Base-by-base conservation (phyloP, 176 grass and related monocot genomes). In the Oryza glumipatula region DNA sequence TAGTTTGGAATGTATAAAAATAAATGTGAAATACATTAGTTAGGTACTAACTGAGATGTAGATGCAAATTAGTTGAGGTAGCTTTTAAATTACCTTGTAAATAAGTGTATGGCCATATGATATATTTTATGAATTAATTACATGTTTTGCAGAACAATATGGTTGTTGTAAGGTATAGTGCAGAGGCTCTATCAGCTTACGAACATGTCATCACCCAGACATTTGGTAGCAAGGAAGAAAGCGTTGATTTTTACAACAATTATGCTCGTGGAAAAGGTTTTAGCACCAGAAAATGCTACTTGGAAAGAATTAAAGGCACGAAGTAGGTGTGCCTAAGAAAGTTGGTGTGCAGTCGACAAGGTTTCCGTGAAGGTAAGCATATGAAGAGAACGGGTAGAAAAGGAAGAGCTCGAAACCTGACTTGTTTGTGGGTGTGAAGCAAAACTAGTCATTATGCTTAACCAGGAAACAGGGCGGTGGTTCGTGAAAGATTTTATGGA, bases 401-500 rank as follows among this genome's bases (percentile, higher is more conserved):
- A 11, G 65, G n/a, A 5, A 65, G 17, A 0, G 36, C n/a, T 26
- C 6, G n/a, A 0, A 64, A 65, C 11, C 1, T 78, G 6, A 65
- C 6, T 45, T 21, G n/a, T 16, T 16, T 77, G 75, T 17, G 21
- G 76, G 33, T 43, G 75, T 24, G 45, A 46, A 46, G 2, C 11
- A 46, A 46, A 46, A 46, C 45, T 46, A 11, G 45, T 46, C 45
- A 46, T 46, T 46, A 46, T 46, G 45, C 45, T 46, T 46, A 46
- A 46, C 10, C 10, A 11, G 10, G 10, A 12, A 46, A 12, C 0
- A 46, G 45, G 45, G 45, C 10, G 0, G 17, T 24, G 54, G 68
- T 74, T 58, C 26, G 56, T 83, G 23, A 71, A 74, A 4, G 60
- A 83, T 65, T 83, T 83, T 48, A 46, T 74, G 19, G 56, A 83